A percentile compares a stretch with the other conserved stretches of the same genome.
phyloP scores from a whole-genome alignment of 1,284 basidiomycete species.

The Hypsizygus ulmarius region DNA sequence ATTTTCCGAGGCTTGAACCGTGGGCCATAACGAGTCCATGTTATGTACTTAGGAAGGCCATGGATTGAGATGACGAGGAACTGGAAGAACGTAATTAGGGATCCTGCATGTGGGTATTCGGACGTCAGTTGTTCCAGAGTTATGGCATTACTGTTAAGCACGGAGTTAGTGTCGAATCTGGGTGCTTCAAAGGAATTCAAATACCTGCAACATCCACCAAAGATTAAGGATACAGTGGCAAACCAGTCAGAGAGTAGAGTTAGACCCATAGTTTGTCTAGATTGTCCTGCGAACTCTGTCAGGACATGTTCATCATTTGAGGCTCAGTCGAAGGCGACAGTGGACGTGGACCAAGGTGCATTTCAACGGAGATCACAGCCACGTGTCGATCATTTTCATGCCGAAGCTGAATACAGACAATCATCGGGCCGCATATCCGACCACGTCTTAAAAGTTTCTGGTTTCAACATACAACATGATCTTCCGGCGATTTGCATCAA shows the following conservation, averaged over 20 bases:
- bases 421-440: background rate
- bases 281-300: background rate
- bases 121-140: conserved; percentile 68
- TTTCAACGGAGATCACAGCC: no score
- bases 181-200: conserved; percentile 20
- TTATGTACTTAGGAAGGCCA: conserved; percentile 60
- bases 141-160: conserved; percentile 60
- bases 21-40: conserved; percentile 41
- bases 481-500: conserved; percentile 24
- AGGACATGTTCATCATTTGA: no score
- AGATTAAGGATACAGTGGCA: conserved; percentile 63
- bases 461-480: conserved; percentile 16
- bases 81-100: conserved; percentile 83
- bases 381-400: no score
- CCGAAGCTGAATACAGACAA: no score
- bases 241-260: conserved; percentile 48
- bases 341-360: no score
- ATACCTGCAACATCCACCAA: conserved; percentile 80
- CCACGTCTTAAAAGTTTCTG: background rate
- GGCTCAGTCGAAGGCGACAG: no score
- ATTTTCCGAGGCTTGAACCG: conserved; percentile 63
- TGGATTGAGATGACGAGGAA: conserved; percentile 74
- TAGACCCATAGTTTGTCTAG: conserved; percentile 8
- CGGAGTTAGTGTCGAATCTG: background rate
- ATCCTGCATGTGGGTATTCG: conserved; percentile 62